Evolutionary conservation across 192 early-diverging fungal species (phyloP).

Genomic region (Fimicolochytrium jonesii): DNA sequence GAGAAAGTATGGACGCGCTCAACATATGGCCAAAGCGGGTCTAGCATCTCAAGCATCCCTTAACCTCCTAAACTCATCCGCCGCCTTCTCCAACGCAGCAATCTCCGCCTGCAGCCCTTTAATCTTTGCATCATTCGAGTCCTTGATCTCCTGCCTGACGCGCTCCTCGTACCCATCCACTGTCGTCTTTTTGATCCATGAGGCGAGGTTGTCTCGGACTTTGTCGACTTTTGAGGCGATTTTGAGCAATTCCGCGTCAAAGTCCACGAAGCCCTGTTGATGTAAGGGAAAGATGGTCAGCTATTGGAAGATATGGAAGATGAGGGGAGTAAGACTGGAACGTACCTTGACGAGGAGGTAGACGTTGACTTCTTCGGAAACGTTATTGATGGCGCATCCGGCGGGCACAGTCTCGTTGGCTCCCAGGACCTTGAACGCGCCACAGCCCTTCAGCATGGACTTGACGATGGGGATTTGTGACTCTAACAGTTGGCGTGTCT

Average conservation of each 20-base stretch:
- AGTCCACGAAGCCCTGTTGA: conserved; percentile 65
- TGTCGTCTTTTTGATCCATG: conserved; percentile 57
- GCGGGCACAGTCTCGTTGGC: conserved; percentile 57
- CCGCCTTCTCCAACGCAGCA: conserved; percentile 58
- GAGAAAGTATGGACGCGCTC: not conserved
- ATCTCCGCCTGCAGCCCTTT: conserved; percentile 73
- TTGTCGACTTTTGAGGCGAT: conserved; percentile 73
- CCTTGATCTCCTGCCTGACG: conserved; percentile 68
- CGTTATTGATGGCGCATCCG: conserved; percentile 70
- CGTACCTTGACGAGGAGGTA: conserved; percentile 62
- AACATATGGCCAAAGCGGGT: not conserved
- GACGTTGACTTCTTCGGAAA: conserved; percentile 68
- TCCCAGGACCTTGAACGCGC: conserved; percentile 59
- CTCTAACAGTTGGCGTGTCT: conserved; percentile 23
- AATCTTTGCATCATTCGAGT: conserved; percentile 65
- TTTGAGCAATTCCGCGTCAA: conserved; percentile 79
- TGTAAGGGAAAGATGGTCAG: not conserved
- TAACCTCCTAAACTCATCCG: conserved; percentile 59
- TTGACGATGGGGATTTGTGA: conserved; percentile 61
- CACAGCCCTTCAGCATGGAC: conserved; percentile 71
- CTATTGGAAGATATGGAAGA: too few relatives aligned
- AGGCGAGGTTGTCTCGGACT: conserved; percentile 49
- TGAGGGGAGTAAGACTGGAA: not conserved
- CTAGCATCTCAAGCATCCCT: conserved; percentile 25
- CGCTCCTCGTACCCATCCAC: conserved; percentile 65